Base-by-base conservation (phyloP, 805 yeast genomes). In the Metschnikowia peoriensis region DNA sequence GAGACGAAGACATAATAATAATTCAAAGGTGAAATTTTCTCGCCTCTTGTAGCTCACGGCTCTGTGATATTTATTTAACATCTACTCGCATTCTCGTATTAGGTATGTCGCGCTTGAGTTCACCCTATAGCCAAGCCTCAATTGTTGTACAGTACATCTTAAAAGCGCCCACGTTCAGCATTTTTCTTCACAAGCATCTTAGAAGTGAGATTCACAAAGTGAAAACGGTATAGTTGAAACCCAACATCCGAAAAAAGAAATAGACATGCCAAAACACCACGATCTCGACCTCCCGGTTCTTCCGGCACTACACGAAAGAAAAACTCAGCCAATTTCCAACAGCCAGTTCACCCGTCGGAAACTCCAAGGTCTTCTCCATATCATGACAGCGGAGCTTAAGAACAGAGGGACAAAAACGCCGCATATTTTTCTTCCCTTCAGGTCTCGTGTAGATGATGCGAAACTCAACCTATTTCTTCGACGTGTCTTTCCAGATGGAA, bases 361-460 rank as follows among this genome's bases (percentile, higher is more conserved):
- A 46, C 79, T 89, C 17, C 85, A 85, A 63, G 82, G 81, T 29
- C 74, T 86, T 28, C 78, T 90, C 38, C 94, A 88, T 66, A 62
- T 77, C 28, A 81, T 89, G 42, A 89, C 97, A 0, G 80, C 81
- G 6, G 91, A 87, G 54, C 68, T 91, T 56, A 90, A 90, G 64
- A 72, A 72, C 9, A 77, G 84, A 51, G 64, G 62, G 7, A 72
- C 88, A 1, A 82, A 84, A 60, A 80, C 89, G 0, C 96, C 96
- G 7, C 84, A 84, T 50, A 66, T 91, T 1, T 75, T 90, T 59
- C 75, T 91, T 38, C 94, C 97, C 0, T 89, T 86, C 69, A 70
- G 96, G 49, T 86, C 92, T 1, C 82, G 83, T 54, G 80, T 82
- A 50, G 80, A 81, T 47, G 90, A 86, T 62, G 70, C 73, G 41